phyloP scores from a whole-genome alignment of 2,329 filamentous ascomycete species.

The Penicillium sp. region DNA sequence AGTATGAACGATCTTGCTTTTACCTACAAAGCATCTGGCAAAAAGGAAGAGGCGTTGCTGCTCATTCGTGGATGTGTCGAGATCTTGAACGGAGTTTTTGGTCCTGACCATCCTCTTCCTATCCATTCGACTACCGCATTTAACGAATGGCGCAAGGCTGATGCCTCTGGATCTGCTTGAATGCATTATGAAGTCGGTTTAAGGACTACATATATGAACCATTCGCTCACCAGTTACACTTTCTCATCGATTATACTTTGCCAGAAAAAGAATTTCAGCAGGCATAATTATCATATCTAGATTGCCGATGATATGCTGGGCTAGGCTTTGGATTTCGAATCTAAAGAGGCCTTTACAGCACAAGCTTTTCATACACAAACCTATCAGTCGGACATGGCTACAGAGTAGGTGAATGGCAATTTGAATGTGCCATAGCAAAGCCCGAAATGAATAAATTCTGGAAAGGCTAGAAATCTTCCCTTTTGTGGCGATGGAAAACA shows the following conservation, averaged over 20 bases:
- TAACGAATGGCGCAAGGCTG: not conserved
- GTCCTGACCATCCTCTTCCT: not conserved
- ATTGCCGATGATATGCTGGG: not conserved
- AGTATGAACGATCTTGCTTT: not conserved
- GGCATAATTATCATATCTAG: not conserved
- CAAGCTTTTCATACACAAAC: not conserved
- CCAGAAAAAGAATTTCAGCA: not conserved
- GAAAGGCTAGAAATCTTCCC: too few species aligned
- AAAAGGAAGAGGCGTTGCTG: not conserved
- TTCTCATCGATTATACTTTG: not conserved
- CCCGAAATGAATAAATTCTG: not conserved
- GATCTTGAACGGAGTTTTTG: not conserved
- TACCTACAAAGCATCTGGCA: not conserved
- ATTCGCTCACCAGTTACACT: not conserved
- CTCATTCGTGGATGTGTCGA: not conserved
- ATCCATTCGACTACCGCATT: not conserved
- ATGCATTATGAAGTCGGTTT: not conserved
- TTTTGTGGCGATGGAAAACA: not conserved
- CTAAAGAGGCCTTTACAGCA: not conserved
- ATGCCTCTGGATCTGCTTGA: not conserved
- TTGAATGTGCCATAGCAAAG: not conserved
- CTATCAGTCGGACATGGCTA: not conserved
- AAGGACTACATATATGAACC: not conserved
- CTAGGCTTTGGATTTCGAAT: not conserved
- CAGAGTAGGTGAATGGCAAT: not conserved